Conservation (phyloP, 352 stramenopile species). For the Globisporangium alternatum region DNA sequence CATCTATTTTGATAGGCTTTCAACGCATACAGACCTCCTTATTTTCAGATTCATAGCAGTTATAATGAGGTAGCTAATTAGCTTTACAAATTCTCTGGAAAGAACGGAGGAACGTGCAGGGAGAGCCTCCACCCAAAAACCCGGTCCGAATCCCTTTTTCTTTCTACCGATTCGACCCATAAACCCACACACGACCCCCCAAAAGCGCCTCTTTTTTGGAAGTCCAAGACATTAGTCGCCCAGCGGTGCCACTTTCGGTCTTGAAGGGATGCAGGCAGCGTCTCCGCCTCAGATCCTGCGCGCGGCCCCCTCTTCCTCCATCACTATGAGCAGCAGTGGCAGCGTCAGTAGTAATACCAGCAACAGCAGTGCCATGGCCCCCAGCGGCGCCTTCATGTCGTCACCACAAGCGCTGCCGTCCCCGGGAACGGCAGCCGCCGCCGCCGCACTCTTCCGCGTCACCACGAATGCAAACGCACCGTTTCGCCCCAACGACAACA, state of each 20-base stretch:
- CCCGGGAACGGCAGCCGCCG: constrained; percentile 13
- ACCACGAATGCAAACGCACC: constrained; percentile 1
- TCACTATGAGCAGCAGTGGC: not conserved
- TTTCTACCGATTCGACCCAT: constrained; percentile 1
- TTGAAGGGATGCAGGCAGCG: constrained; percentile 39
- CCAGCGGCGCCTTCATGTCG: constrained; percentile 1
- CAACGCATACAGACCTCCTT: not conserved
- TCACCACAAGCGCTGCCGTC: not conserved
- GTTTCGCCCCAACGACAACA: constrained; percentile 5
- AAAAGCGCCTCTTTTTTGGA: constrained; percentile 13
- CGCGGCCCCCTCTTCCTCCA: not conserved
- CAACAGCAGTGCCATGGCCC: constrained; percentile 1
- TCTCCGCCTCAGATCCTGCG: constrained; percentile 2
- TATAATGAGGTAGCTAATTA: not conserved
- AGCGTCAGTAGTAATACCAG: constrained; percentile 2
- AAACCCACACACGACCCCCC: not conserved
- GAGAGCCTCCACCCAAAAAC: not conserved
- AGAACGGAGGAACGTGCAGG: not conserved
- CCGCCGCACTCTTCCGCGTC: constrained; percentile 20
- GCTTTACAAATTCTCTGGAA: not conserved
- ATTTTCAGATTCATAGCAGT: not conserved
- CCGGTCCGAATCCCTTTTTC: not conserved
- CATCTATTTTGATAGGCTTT: not conserved
- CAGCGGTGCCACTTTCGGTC: constrained; percentile 17
- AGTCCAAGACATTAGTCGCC: constrained; percentile 11